Evolutionary conservation across 73 alveolate species (phyloP).

Genomic region (Stentor coeruleus): DNA sequence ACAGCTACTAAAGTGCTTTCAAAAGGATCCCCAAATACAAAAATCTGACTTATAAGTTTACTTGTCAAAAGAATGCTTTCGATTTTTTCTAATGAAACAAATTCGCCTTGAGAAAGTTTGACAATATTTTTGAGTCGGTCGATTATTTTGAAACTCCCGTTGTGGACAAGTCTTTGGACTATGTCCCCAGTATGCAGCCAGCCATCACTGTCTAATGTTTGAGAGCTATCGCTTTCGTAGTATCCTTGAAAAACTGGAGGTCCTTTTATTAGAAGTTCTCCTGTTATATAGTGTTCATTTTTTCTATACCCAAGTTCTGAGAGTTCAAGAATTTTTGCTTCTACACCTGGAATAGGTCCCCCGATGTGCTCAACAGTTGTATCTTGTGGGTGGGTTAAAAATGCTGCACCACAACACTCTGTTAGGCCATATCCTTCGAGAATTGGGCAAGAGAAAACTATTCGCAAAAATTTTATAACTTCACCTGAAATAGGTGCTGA

Average conservation of each 20-base stretch:
- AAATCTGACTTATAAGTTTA: conserved; percentile 66
- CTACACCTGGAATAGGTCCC: conserved; percentile 73
- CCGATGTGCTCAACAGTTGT: conserved; percentile 83
- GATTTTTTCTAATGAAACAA: conserved; percentile 94
- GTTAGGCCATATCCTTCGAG: conserved; percentile 94
- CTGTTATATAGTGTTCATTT: conserved; percentile 35
- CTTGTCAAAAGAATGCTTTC: conserved; percentile 71
- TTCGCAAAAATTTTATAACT: conserved; percentile 69
- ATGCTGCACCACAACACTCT: conserved; percentile 84
- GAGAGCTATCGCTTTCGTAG: conserved; percentile 78
- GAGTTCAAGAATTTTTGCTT: conserved; percentile 82
- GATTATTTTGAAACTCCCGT: conserved; percentile 72
- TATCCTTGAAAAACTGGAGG: conserved; percentile 75
- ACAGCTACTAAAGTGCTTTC: conserved; percentile 64
- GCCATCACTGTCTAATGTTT: conserved; percentile 84
- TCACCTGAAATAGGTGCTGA: conserved; percentile 91
- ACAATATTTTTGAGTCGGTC: conserved; percentile 97
- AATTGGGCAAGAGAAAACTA: conserved; percentile 66
- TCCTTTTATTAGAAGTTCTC: conserved; percentile 95
- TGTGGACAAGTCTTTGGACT: conserved; percentile 38
- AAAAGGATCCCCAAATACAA: conserved; percentile 91
- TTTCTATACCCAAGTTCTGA: conserved; percentile 77
- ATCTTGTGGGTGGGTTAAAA: conserved; percentile 55
- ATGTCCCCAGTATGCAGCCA: conserved; percentile 98
- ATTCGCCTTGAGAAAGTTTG: conserved; percentile 96